Percentiles rank a stretch among this genome's conserved stretches.
Conservation (phyloP, 2,329 filamentous ascomycete species). For the Neonectria hederae region DNA sequence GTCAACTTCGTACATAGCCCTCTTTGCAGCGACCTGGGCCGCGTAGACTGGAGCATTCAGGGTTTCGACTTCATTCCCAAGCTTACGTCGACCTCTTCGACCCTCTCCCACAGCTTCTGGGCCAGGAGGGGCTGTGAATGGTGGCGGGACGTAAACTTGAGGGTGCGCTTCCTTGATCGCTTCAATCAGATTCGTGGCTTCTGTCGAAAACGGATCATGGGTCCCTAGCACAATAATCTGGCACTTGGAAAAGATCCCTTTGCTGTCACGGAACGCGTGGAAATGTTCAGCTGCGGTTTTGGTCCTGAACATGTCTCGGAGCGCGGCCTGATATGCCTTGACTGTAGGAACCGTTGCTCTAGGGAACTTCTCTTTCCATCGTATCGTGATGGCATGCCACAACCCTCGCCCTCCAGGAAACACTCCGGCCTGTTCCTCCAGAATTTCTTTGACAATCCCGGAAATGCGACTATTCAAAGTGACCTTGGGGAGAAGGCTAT, state of each 20-base stretch:
- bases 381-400: slow-evolving; percentile 57
- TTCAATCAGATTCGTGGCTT: slow-evolving; percentile 55
- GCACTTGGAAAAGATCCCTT: slow-evolving; percentile 56
- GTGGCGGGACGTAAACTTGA: slow-evolving; percentile 40
- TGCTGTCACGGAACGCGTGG: slow-evolving; percentile 54
- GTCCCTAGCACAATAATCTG: slow-evolving; percentile 55
- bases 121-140: slow-evolving; percentile 33
- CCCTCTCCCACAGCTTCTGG: slow-evolving; percentile 31
- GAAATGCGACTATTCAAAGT: slow-evolving; percentile 33
- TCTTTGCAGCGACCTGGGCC: slow-evolving; percentile 50
- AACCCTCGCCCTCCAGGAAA: slow-evolving; percentile 62
- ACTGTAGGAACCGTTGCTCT: slow-evolving; percentile 53
- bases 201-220: slow-evolving; percentile 54
- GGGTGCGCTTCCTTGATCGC: slow-evolving; percentile 60
- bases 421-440: slow-evolving; percentile 52
- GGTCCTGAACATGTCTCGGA: slow-evolving; percentile 51
- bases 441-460: slow-evolving; percentile 42
- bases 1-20: slow-evolving; percentile 38
- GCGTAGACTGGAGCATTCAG: slow-evolving; percentile 62
- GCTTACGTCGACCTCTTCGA: slow-evolving; percentile 48
- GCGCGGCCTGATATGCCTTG: slow-evolving; percentile 50
- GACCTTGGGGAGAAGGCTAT: slow-evolving; percentile 30
- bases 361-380: slow-evolving; percentile 56
- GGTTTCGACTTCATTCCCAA: slow-evolving; percentile 57
- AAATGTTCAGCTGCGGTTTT: slow-evolving; percentile 52